Conservation (phyloP, 2,329 filamentous ascomycete genomes). For the Penicillium frequentans region DNA sequence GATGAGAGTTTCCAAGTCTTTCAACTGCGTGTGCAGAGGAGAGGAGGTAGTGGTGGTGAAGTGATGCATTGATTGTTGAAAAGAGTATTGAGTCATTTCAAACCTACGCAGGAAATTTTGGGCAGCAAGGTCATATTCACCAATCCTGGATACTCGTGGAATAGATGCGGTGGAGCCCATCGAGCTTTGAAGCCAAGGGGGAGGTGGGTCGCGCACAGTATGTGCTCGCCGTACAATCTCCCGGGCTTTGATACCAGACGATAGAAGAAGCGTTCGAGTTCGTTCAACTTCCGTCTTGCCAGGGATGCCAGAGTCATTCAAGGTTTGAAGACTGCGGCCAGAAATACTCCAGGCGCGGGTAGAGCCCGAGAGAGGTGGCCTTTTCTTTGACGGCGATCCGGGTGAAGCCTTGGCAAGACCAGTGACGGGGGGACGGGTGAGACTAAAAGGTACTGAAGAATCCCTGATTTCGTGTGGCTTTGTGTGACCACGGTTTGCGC, state of each 20-base stretch:
- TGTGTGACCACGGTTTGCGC: constrained; percentile 21
- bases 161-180: constrained; percentile 32
- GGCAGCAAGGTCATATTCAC: constrained; percentile 57
- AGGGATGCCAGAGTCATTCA: constrained; percentile 42
- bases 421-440: constrained; percentile 45
- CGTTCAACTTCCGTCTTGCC: constrained; percentile 76
- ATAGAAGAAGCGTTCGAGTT: constrained; percentile 73
- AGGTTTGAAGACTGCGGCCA: constrained; percentile 45
- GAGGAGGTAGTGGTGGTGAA: constrained; percentile 50
- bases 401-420: constrained; percentile 43
- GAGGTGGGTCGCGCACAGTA: constrained; percentile 39
- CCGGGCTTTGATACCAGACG: constrained; percentile 85
- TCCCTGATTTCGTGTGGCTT: constrained; percentile 29
- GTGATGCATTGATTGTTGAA: constrained; percentile 46
- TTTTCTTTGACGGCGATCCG: constrained; percentile 24
- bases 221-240: constrained; percentile 71
- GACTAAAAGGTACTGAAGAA: constrained; percentile 28
- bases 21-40: constrained; percentile 46
- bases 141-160: constrained; percentile 45
- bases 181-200: constrained; percentile 36
- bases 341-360: constrained; percentile 61
- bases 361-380: constrained; percentile 39
- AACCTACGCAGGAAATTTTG: constrained; percentile 51
- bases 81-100: constrained; percentile 44
- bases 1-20: constrained; percentile 46